Conservation (phyloP, 2,329 filamentous ascomycete species). For the Verruconis gallopava region DNA sequence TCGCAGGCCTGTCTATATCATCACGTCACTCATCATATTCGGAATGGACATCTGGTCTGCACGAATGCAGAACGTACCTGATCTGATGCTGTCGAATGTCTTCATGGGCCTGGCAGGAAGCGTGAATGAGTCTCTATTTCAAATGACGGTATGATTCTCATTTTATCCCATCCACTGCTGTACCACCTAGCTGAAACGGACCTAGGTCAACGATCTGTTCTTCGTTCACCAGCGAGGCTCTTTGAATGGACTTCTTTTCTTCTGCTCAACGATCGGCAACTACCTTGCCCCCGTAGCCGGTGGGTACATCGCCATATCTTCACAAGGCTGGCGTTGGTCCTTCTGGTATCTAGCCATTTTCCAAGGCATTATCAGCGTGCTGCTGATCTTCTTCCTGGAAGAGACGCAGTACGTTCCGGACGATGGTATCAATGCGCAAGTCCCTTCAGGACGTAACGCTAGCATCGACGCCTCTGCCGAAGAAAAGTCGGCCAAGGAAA, state of each 20-base stretch:
- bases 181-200: background rate
- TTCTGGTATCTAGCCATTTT: background rate
- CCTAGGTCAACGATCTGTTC: background rate
- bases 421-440: background rate
- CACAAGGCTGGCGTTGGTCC: background rate
- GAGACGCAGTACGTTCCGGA: background rate
- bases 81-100: conserved; percentile 33
- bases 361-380: background rate
- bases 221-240: background rate
- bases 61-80: conserved; percentile 26
- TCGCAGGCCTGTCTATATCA: conserved; percentile 32
- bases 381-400: background rate
- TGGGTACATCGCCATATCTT: background rate
- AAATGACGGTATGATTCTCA: conserved; percentile 1
- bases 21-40: conserved; percentile 28
- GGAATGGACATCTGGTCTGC: conserved; percentile 32
- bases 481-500: background rate
- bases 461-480: background rate
- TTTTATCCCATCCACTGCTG: background rate
- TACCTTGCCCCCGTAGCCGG: background rate
- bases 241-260: background rate
- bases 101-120: conserved; percentile 33
- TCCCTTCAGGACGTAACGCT: background rate
- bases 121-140: conserved; percentile 21
- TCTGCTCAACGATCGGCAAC: background rate